Evolutionary conservation across 2,329 filamentous ascomycete genomes (phyloP).

Genomic region (Nemania abortiva): DNA sequence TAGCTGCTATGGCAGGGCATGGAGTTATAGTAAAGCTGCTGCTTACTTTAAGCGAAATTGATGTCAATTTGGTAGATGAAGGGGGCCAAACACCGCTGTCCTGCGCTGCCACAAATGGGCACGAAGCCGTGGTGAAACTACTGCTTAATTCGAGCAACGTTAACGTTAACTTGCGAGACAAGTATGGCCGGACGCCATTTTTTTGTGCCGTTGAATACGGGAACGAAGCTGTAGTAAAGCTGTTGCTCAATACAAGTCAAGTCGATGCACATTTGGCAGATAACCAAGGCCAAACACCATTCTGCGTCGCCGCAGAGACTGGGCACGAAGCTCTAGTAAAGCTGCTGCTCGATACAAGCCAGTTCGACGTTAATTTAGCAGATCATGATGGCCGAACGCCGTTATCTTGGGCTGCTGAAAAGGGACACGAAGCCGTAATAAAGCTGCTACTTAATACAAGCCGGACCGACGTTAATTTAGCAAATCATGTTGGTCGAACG

Average conservation of each 20-base stretch:
- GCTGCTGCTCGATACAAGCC: too few relatives aligned
- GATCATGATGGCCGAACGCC: background rate
- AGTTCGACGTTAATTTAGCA: background rate
- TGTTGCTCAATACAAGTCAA: too few relatives aligned
- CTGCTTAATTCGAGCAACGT: background rate
- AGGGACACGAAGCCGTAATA: background rate
- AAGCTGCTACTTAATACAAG: conserved; percentile 5
- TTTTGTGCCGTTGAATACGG: background rate
- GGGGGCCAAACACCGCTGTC: background rate
- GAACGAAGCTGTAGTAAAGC: background rate
- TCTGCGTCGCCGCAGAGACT: too few relatives aligned
- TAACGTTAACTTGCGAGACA: background rate
- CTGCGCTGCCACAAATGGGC: background rate
- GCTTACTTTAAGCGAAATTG: background rate
- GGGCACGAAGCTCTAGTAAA: background rate
- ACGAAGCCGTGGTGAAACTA: background rate
- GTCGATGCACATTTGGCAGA: too few relatives aligned
- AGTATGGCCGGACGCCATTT: too few relatives aligned
- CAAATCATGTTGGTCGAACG: background rate
- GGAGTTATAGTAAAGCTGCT: conserved; percentile 1
- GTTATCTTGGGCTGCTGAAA: background rate
- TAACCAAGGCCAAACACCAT: too few relatives aligned
- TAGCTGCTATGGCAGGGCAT: background rate
- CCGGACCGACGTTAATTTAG: background rate
- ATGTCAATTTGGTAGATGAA: background rate